Evolutionary conservation across 2,329 filamentous ascomycete genomes (phyloP), one percentile per base, ranked within the genome.

Genomic region (Aspergillus sp.): DNA sequence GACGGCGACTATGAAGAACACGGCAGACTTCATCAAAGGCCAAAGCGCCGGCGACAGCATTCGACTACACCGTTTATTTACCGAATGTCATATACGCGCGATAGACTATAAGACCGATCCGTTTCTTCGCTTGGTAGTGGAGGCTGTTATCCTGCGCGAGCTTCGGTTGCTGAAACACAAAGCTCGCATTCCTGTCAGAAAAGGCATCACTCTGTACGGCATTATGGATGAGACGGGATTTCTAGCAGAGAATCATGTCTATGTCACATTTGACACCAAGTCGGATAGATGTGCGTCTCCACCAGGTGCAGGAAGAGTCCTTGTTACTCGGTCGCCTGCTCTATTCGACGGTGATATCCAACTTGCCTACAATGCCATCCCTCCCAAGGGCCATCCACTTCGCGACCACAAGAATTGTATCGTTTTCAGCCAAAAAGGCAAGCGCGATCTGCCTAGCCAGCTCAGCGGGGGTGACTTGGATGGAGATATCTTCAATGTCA

Each of bases 311-410:
- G 48, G 53, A 9, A 44, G 19, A 12, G 29, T 90, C 5, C 65
- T 89, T 0, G 75, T 95, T 26, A 90, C 88, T 0, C 77, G 88
- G n/a, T 87, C 85, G 1, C 89, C 89, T 0, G 87, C 88, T 1
- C 71, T 94, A 37, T 86, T 94, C 57, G 86, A 88, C 0, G 89
- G 89, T 0, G 89, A 95, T 57, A 76, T 94, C 2, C 88, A 90
- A 57, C 39, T 80, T 1, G 85, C 77, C 0, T 62, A 61, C 2
- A 85, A 85, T 7, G 73, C 83, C 1, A 59, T 72, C 35, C 75
- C 83, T 0, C 85, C 86, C 0, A 28, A 45, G 0, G 65, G 68
- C 0, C 87, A 85, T 11, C 79, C 86, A 0, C 71, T 94, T 1
- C 67, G 68, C 1, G 58, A 71, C 0, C 72, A 90, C 1, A 69